Evolutionary conservation across 306 rosid species (phyloP).

Genomic region (Pterocarpus santalinus): DNA sequence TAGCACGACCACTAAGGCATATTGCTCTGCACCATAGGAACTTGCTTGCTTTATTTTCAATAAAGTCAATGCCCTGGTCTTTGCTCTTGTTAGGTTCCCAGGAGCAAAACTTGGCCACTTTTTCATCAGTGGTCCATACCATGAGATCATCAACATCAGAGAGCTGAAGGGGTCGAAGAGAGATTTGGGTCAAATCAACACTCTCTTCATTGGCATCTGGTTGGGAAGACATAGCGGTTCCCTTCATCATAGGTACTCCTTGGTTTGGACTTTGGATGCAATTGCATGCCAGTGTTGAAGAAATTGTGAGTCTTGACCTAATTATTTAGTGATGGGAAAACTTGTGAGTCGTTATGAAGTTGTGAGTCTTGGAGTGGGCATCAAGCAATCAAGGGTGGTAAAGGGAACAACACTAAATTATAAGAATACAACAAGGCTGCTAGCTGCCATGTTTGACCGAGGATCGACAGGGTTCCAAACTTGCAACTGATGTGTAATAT

Average conservation of each 20-base stretch:
- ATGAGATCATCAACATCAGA: constrained; percentile 77
- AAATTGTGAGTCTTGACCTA: neutral
- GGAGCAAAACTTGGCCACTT: constrained; percentile 60
- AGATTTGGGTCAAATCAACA: constrained; percentile 47
- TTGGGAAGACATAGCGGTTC: constrained; percentile 18
- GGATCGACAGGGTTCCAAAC: neutral
- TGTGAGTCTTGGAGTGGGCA: neutral
- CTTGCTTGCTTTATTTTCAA: constrained; percentile 44
- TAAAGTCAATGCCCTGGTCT: constrained; percentile 57
- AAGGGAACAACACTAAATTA: too few species aligned
- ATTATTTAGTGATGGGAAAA: constrained; percentile 21
- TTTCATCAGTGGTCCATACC: constrained; percentile 68
- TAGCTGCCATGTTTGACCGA: constrained; percentile 15
- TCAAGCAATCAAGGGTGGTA: neutral
- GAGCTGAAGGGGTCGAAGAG: constrained; percentile 60
- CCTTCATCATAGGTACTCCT: constrained; percentile 38
- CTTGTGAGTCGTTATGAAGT: too few species aligned
- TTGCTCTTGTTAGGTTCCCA: constrained; percentile 69
- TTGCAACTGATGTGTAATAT: neutral
- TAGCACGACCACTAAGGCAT: constrained; percentile 59
- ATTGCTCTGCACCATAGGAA: constrained; percentile 69
- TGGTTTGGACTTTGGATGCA: constrained; percentile 14
- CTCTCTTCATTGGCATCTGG: constrained; percentile 10
- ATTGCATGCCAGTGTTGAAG: neutral
- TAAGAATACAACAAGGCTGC: neutral